Percentiles rank a stretch among this genome's conserved stretches.
Evolutionary conservation across 768 basidiomycete genomes (phyloP).

Genomic region (Chalciporus piperatus): DNA sequence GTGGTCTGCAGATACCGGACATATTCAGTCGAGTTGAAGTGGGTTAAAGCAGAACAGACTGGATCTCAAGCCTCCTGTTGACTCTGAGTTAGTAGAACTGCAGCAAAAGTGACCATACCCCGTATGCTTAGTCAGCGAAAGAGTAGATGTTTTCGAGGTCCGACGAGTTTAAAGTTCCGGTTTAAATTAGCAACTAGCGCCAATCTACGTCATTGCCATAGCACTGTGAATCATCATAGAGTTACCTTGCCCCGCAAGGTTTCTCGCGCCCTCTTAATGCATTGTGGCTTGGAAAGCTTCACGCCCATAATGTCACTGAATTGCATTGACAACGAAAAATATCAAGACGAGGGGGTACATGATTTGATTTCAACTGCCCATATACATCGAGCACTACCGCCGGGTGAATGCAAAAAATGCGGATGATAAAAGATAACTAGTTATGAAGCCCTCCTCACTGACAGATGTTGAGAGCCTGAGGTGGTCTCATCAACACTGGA

Average conservation of each 20-base stretch:
- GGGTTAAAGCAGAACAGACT: not conserved
- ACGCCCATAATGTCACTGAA: too few relatives aligned
- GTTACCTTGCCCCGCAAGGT: too few relatives aligned
- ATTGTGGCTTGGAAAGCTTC: too few relatives aligned
- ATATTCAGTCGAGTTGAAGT: constrained; percentile 36
- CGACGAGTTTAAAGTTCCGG: too few relatives aligned
- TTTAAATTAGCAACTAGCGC: too few relatives aligned
- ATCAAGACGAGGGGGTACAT: not conserved
- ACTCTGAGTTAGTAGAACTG: constrained; percentile 21
- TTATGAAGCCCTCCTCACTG: not conserved
- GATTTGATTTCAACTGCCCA: not conserved
- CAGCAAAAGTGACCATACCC: not conserved
- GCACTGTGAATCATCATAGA: too few relatives aligned
- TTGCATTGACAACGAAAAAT: too few relatives aligned
- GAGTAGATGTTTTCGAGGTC: too few relatives aligned
- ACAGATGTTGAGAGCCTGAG: not conserved
- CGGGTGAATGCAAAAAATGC: not conserved
- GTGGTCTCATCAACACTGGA: constrained; percentile 2
- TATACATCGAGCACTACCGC: not conserved
- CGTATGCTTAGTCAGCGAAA: constrained; percentile 4
- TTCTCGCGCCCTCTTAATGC: too few relatives aligned
- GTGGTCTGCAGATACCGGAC: constrained; percentile 91
- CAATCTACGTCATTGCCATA: too few relatives aligned
- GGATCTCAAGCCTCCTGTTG: not conserved
- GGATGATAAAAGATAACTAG: too few relatives aligned